These are phyloP conservation scores for Glaciozyma martinii DNA, from an alignment of 768 basidiomycete species.

Conservation along the genomic window DNA sequence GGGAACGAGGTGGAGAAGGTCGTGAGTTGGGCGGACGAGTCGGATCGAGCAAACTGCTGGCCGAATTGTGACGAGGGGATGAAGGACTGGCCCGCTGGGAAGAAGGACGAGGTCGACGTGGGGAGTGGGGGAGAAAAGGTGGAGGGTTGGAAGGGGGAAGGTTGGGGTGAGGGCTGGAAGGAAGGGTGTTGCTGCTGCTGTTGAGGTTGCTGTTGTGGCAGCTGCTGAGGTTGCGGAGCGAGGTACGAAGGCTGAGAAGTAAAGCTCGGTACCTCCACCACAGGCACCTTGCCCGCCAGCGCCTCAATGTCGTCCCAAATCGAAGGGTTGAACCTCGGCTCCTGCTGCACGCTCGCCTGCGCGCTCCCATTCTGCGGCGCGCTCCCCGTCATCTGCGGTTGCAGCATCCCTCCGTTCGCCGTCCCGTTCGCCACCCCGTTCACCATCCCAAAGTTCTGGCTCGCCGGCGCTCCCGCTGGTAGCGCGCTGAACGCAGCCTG, in stretches of 20 bases:
- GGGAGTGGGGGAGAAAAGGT: constrained; percentile 1
- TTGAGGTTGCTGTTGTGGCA: constrained; percentile 9
- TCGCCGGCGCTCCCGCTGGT: background rate
- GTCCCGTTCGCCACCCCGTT: background rate
- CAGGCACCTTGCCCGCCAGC: background rate
- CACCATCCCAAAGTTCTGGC: background rate
- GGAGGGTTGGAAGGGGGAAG: background rate
- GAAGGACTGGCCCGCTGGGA: constrained; percentile 12
- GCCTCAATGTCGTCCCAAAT: background rate
- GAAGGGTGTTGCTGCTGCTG: background rate
- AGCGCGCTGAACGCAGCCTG: too few relatives aligned
- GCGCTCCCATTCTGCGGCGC: background rate
- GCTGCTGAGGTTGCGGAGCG: constrained; percentile 11
- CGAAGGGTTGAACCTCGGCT: background rate
- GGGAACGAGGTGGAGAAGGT: background rate
- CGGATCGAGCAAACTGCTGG: constrained; percentile 11
- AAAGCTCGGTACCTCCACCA: background rate
- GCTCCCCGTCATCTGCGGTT: background rate
- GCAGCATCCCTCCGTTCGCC: background rate
- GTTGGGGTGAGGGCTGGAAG: background rate
- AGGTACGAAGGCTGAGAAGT: background rate
- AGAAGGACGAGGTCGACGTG: constrained; percentile 8
- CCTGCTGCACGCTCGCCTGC: background rate
- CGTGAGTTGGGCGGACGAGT: background rate
- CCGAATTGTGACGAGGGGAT: constrained; percentile 25